These are phyloP conservation scores for Blepharisma undulans DNA, from an alignment of 169 alveolate genomes.

Conservation along the genomic window DNA sequence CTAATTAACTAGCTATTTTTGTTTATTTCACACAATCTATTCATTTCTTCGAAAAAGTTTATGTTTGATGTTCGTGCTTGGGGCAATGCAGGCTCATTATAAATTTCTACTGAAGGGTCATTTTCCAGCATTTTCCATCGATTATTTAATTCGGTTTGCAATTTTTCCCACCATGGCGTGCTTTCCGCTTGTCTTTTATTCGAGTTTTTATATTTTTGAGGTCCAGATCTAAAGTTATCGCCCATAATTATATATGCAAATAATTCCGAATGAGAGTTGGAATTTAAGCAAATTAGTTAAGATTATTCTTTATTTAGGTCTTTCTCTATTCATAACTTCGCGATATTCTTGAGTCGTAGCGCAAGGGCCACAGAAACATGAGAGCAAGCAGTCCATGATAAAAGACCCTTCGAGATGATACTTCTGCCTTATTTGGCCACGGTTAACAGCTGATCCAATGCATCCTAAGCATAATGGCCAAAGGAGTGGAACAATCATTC, in stretches of 20 bases:
- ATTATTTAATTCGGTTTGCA: background rate
- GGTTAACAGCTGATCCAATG: constrained; percentile 32
- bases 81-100: background rate
- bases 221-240: background rate
- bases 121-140: background rate
- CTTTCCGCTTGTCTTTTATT: background rate
- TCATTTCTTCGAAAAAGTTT: background rate
- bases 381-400: background rate
- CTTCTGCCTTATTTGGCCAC: constrained; percentile 30
- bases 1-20: background rate
- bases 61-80: background rate
- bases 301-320: background rate
- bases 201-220: background rate
- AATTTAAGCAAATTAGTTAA: background rate
- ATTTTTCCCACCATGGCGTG: background rate
- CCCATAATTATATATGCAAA: background rate
- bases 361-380: constrained; percentile 16
- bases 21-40: background rate
- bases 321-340: constrained; percentile 25
- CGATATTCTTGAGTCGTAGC: constrained; percentile 27
- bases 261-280: background rate
- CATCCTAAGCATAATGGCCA: background rate
- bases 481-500: background rate
- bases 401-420: background rate
- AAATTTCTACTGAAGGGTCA: background rate